Evolutionary conservation across 2,329 filamentous ascomycete species (phyloP), one percentile per base, ranked within the genome.

Genomic region (Aspergillus sergii): DNA sequence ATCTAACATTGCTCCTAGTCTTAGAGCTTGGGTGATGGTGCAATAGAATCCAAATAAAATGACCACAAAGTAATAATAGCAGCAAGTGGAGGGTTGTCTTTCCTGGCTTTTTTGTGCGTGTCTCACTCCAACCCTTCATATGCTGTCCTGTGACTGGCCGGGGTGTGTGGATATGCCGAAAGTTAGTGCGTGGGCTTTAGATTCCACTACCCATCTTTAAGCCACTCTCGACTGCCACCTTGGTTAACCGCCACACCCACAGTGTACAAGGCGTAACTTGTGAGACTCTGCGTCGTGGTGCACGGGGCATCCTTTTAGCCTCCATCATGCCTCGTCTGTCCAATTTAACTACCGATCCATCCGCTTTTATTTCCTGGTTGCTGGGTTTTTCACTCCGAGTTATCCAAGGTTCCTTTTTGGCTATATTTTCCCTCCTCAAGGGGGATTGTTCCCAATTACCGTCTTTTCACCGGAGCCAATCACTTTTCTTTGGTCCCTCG

Each of bases 61-160:
- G 11, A 21, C 9, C n/a, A n/a, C 34, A 10, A 36, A 36, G 34
- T 39, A 50, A 50, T 58, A 36, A 58, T 58, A 51, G 30, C 45
- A 51, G 21, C 32, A 59, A 51, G 57, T 59, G 45, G 57, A 50
- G 14, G 41, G 59, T 41, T 26, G 53, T 54, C 56, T 32, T 32
- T 32, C 41, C 34, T 41, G 21, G 19, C 36, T 53, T 28, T 16
- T 57, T 14, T 43, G 34, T 43, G 39, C 12, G 43, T 50, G 57
- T 59, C 39, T 59, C 39, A 51, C 21, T 51, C 57, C 16, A 30
- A 36, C 28, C 28, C 56, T 58, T 59, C 19, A 28, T 19, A 28
- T 11, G 16, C 46, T 50, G 46, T n/a, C 2, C 7, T 32, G 26
- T 51, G 48, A 51, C 48, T 51, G 48, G 48, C 11, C 16, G 9